A percentile compares a stretch with the other conserved stretches of the same genome.
Conservation (phyloP, 176 grass and related monocot species). For the Stipa capillata region DNA sequence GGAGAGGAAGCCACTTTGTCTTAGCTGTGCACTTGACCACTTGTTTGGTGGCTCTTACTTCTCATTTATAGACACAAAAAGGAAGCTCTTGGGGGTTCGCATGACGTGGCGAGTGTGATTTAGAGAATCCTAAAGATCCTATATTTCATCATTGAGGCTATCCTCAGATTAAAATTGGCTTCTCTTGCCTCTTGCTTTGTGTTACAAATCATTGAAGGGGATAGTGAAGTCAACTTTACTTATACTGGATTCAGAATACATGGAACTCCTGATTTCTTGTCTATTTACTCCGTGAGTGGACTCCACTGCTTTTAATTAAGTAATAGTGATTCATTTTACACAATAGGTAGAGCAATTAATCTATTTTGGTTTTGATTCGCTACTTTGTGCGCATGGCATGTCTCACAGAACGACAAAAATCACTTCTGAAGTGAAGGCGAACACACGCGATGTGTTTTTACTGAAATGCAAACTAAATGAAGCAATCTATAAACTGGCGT, state of each 20-base stretch:
- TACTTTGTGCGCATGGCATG: background rate
- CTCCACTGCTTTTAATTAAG: background rate
- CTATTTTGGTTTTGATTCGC: background rate
- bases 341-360: background rate
- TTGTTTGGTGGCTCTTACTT: conserved; percentile 39
- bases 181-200: background rate
- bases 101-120: background rate
- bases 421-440: background rate
- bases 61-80: conserved; percentile 61
- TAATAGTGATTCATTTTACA: background rate
- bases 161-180: background rate
- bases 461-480: background rate
- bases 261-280: background rate
- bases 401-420: background rate
- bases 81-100: background rate
- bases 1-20: conserved; percentile 15
- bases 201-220: background rate
- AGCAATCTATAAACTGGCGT: background rate
- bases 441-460: too few relatives aligned
- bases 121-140: too few relatives aligned
- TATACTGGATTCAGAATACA: conserved; percentile 10
- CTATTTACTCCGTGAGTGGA: background rate
- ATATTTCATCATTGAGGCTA: background rate
- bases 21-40: conserved; percentile 34
- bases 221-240: background rate